A percentile compares a stretch with the other conserved stretches of the same genome.
These are phyloP conservation scores for Jacaranda copaia DNA, from an alignment of 257 asterid genomes.

Conservation along the genomic window DNA sequence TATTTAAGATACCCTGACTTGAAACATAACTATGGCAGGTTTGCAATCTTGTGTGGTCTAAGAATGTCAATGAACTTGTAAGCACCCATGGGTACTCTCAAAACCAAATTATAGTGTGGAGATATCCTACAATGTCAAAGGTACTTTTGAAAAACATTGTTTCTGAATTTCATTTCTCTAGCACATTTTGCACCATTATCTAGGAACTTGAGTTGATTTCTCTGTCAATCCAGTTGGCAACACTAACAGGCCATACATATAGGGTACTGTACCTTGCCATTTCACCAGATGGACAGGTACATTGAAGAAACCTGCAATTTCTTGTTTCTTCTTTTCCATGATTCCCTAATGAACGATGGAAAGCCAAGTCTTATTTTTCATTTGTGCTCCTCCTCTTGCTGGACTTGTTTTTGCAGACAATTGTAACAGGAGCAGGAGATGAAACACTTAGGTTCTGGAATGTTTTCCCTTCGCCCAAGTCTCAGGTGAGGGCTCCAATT, in stretches of 20 bases:
- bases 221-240: constrained; percentile 75
- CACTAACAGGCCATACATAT: constrained; percentile 91
- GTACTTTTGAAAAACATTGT: constrained; percentile 41
- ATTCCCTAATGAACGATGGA: neutral
- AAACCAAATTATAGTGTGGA: constrained; percentile 94
- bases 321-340: neutral
- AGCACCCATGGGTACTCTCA: constrained; percentile 98
- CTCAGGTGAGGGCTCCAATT: constrained; percentile 66
- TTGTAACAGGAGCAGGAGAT: constrained; percentile 98
- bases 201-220: constrained; percentile 5
- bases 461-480: constrained; percentile 89
- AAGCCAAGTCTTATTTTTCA: neutral
- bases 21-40: constrained; percentile 61
- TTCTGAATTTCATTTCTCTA: neutral
- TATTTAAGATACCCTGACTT: constrained; percentile 29
- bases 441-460: constrained; percentile 98
- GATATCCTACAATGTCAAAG: constrained; percentile 95
- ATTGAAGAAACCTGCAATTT: neutral
- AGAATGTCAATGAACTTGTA: constrained; percentile 95
- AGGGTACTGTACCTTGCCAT: constrained; percentile 94
- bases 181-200: constrained; percentile 7
- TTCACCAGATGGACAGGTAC: constrained; percentile 99
- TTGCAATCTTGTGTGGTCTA: constrained; percentile 98
- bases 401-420: constrained; percentile 60
- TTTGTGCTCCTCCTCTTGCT: neutral